Evolutionary conservation across 2,329 filamentous ascomycete genomes (phyloP), one percentile per base, ranked within the genome.

Genomic region (Ophiostoma piceae): DNA sequence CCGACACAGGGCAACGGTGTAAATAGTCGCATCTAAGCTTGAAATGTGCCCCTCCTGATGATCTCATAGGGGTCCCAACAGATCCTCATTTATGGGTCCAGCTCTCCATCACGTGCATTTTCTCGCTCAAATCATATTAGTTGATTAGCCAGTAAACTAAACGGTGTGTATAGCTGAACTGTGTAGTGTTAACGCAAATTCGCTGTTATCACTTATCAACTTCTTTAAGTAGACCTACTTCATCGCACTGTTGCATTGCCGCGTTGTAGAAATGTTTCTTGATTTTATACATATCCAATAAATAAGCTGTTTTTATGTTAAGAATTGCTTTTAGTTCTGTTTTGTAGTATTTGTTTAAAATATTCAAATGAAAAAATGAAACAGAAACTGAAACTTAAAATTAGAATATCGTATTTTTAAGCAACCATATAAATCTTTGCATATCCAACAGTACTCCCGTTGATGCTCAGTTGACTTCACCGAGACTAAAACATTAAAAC

Each of bases 11-110:
- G 19, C 32, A 0, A 35, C 35, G 3, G 62, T 65, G 62, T 16
- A 22, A 39, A 65, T 65, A 65, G 62, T 11, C 14, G 2, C 2
- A 22, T 22, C 22, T 12, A 5, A 35, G 60, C 29, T 39, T 2
- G n/a, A 39, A 19, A 8, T 64, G 4, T 65, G 62, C 62, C 62
- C 62, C 62, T 65, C 62, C 62, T 39, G 62, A 65, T 65, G 62
- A 65, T 39, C 62, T 39, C 62, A 65, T 65, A 64, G 29, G 57
- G 57, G 57, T 62, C 57, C 26, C 57, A 62, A 26, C 32, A n/a
- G 32, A 22, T 39, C 62, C 29, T 64, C 4, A 35, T 22, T 65
- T 37, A 12, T 37, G 62, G 62, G 9, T 22, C 62, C 1, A 12
- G 1, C 11, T 11, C 19, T 1, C 8, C 2, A 35, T 9, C 32